These are phyloP conservation scores for Lactarius akahatsu DNA, from an alignment of 768 basidiomycete genomes.

Conservation along the genomic window DNA sequence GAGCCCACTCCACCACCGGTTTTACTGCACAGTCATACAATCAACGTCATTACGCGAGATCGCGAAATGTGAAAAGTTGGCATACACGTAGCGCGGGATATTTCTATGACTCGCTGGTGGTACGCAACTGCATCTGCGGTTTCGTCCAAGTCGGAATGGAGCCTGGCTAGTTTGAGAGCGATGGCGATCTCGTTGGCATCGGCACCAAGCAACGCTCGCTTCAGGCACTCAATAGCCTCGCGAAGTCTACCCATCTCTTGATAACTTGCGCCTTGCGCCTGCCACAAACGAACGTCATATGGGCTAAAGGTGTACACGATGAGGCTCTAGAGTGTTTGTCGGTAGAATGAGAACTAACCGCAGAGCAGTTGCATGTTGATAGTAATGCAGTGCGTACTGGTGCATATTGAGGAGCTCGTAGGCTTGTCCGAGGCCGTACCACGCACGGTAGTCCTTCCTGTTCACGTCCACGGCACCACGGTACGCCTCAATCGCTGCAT, in stretches of 20 bases:
- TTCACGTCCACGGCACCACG: conserved; percentile 95
- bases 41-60: conserved; percentile 24
- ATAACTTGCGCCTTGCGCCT: conserved; percentile 90
- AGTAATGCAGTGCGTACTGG: conserved; percentile 93
- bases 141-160: conserved; percentile 69
- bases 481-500: conserved; percentile 98
- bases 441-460: conserved; percentile 94
- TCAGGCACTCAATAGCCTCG: conserved; percentile 90
- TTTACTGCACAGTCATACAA: conserved; percentile 47
- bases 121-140: conserved; percentile 68
- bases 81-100: conserved; percentile 62
- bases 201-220: conserved; percentile 81
- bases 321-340: not conserved
- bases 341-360: conserved; percentile 48
- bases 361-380: conserved; percentile 91
- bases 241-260: conserved; percentile 85
- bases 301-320: conserved; percentile 51
- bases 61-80: conserved; percentile 26
- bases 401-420: conserved; percentile 98
- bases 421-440: conserved; percentile 98
- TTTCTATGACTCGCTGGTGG: conserved; percentile 77
- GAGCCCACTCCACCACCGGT: conserved; percentile 74
- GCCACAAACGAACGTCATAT: conserved; percentile 96
- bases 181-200: conserved; percentile 75
- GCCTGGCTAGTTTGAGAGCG: conserved; percentile 68